phyloP scores from a whole-genome alignment of 2,329 filamentous ascomycete species.

The Didymella exigua region DNA sequence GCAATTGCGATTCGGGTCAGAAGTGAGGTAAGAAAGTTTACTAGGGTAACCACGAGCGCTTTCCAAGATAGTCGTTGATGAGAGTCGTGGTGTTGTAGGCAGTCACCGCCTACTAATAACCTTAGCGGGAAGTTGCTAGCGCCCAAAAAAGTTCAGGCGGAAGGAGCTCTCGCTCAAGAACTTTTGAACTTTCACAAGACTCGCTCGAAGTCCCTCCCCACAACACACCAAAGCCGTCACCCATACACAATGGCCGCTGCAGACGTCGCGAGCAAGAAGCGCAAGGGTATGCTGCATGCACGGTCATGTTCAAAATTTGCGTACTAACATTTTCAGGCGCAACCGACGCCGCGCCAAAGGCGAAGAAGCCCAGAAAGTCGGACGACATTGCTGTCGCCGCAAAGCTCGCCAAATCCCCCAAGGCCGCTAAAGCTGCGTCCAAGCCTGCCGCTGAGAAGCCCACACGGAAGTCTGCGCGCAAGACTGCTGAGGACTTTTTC shows the following conservation, averaged over 20 bases:
- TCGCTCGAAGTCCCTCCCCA: constrained; percentile 9
- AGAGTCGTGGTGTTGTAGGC: constrained; percentile 3
- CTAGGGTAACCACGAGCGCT: not conserved
- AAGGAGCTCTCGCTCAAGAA: constrained; percentile 34
- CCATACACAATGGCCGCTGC: constrained; percentile 58
- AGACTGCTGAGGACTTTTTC: constrained; percentile 46
- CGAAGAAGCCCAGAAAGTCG: constrained; percentile 49
- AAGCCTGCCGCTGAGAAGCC: constrained; percentile 27
- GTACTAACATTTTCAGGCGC: constrained; percentile 37
- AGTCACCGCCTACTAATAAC: constrained; percentile 6
- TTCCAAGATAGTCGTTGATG: not conserved
- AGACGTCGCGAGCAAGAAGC: constrained; percentile 60
- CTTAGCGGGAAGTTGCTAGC: constrained; percentile 32
- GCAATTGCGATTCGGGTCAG: not conserved
- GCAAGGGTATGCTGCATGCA: constrained; percentile 53
- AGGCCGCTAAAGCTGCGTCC: constrained; percentile 29
- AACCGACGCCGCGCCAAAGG: constrained; percentile 40
- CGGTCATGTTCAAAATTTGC: not conserved
- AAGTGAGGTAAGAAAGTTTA: not conserved
- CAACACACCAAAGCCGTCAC: constrained; percentile 19
- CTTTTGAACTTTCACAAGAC: constrained; percentile 39
- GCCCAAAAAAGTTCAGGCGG: constrained; percentile 39
- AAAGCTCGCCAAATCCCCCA: constrained; percentile 28
- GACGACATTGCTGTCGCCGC: constrained; percentile 31
- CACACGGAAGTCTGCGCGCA: constrained; percentile 39